phyloP scores from a whole-genome alignment of 2,329 filamentous ascomycete species.

The Talaromyces sp. region DNA sequence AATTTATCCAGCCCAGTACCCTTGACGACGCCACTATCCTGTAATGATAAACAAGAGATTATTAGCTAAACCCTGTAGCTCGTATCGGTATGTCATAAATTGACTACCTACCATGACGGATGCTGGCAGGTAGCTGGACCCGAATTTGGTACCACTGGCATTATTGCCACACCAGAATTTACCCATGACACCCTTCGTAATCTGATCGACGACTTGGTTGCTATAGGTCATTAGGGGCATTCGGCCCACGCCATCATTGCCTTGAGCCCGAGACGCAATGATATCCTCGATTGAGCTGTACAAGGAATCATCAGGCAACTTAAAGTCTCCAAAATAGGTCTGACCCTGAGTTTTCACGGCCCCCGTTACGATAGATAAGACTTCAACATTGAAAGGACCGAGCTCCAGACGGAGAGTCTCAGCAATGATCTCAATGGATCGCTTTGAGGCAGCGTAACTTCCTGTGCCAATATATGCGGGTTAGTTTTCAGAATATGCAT shows the following conservation, averaged over 20 bases:
- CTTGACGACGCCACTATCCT: neutral
- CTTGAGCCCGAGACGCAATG: slow-evolving; percentile 10
- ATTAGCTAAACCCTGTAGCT: neutral
- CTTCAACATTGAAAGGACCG: slow-evolving; percentile 18
- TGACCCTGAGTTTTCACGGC: slow-evolving; percentile 18
- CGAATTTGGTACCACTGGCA: neutral
- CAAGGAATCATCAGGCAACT: slow-evolving; percentile 17
- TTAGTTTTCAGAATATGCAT: neutral
- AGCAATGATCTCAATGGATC: slow-evolving; percentile 19
- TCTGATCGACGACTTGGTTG: slow-evolving; percentile 11
- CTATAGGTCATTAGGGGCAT: slow-evolving; percentile 15
- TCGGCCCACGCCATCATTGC: slow-evolving; percentile 11
- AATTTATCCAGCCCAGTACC: slow-evolving; percentile 39
- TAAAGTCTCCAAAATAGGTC: slow-evolving; percentile 18
- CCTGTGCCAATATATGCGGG: slow-evolving; percentile 6
- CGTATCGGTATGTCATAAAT: neutral
- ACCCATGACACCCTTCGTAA: slow-evolving; percentile 14
- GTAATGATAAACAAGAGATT: neutral
- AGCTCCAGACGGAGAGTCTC: slow-evolving; percentile 25
- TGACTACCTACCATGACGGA: neutral
- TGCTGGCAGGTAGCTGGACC: neutral
- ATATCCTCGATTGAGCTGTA: slow-evolving; percentile 21
- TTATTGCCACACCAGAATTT: slow-evolving; percentile 16
- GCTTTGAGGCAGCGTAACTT: slow-evolving; percentile 22
- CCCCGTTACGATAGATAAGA: slow-evolving; percentile 19